phyloP scores from a whole-genome alignment of 164 flowering plant genomes.

The Paratinospora sagittata region DNA sequence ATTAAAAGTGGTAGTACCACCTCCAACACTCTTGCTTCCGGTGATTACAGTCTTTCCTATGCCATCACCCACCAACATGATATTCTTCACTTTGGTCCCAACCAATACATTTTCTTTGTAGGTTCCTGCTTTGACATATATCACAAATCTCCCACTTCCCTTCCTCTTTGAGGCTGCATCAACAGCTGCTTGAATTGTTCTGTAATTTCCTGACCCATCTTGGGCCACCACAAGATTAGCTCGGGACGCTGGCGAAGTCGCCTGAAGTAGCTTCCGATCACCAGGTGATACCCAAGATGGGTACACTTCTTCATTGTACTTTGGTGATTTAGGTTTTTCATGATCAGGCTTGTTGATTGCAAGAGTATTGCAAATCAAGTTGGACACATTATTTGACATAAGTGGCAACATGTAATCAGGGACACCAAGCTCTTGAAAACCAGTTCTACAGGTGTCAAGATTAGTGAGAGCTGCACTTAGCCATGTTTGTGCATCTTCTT shows the following conservation, averaged over 20 bases:
- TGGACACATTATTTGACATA: slow-evolving; percentile 48
- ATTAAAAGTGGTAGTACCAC: slow-evolving; percentile 27
- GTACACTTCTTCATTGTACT: slow-evolving; percentile 18
- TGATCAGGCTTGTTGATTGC: slow-evolving; percentile 39
- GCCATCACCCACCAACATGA: slow-evolving; percentile 43
- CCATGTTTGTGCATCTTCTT: no score
- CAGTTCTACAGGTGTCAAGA: slow-evolving; percentile 43
- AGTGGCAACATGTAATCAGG: slow-evolving; percentile 33
- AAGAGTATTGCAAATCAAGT: slow-evolving; percentile 51
- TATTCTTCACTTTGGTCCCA: slow-evolving; percentile 28
- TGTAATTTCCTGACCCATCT: slow-evolving; percentile 58
- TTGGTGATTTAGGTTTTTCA: slow-evolving; percentile 9
- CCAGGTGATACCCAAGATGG: slow-evolving; percentile 34
- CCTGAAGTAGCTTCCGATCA: slow-evolving; percentile 41
- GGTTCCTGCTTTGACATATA: slow-evolving; percentile 51
- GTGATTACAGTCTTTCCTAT: slow-evolving; percentile 28
- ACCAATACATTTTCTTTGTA: slow-evolving; percentile 53
- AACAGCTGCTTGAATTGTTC: slow-evolving; percentile 51
- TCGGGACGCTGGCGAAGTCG: slow-evolving; percentile 17
- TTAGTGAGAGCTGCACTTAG: no score
- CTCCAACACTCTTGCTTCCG: slow-evolving; percentile 24
- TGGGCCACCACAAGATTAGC: slow-evolving; percentile 60
- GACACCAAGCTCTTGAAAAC: slow-evolving; percentile 58
- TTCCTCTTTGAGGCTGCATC: slow-evolving; percentile 32
- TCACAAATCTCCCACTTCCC: slow-evolving; percentile 38